Percentiles rank a stretch among this genome's conserved stretches.
phyloP scores from a whole-genome alignment of 176 grass and related monocot species.

The Hyparrhenia diplandra region DNA sequence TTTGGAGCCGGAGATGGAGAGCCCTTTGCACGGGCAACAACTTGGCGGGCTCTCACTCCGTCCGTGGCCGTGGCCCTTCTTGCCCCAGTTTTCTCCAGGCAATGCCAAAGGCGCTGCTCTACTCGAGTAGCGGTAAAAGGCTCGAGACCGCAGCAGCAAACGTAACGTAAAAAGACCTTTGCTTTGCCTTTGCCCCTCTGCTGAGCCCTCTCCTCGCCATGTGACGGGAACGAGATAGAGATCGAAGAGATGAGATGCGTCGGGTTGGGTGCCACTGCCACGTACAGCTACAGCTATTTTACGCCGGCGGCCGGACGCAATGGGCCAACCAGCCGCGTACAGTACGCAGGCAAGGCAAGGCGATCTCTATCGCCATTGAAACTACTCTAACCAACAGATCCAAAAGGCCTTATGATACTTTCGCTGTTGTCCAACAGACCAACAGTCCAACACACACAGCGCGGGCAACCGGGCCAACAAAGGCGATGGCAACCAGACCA shows the following conservation, averaged over 20 bases:
- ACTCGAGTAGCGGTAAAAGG: slow-evolving; percentile 25
- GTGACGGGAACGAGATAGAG: not conserved
- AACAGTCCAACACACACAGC: too few species aligned
- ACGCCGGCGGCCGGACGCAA: too few species aligned
- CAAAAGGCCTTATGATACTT: too few species aligned
- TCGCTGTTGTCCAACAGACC: slow-evolving; percentile 7
- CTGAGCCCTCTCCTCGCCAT: not conserved
- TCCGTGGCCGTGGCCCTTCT: not conserved
- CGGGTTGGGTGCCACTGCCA: not conserved
- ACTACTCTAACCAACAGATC: too few species aligned
- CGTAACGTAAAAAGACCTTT: slow-evolving; percentile 30
- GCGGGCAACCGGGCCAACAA: not conserved
- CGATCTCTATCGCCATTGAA: too few species aligned
- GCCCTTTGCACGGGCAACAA: slow-evolving; percentile 26
- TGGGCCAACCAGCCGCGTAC: too few species aligned
- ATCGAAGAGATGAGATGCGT: not conserved
- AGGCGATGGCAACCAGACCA: slow-evolving; percentile 34
- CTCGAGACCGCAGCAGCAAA: not conserved
- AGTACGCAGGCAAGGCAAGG: too few species aligned
- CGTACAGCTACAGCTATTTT: not conserved
- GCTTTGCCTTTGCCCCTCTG: not conserved
- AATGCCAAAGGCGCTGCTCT: not conserved
- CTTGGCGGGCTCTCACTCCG: slow-evolving; percentile 8
- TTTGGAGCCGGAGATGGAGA: slow-evolving; percentile 24
- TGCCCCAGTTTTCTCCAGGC: slow-evolving; percentile 21